Conservation (phyloP, 1,139 yeast genomes). For the Geotrichum histeridarum region DNA sequence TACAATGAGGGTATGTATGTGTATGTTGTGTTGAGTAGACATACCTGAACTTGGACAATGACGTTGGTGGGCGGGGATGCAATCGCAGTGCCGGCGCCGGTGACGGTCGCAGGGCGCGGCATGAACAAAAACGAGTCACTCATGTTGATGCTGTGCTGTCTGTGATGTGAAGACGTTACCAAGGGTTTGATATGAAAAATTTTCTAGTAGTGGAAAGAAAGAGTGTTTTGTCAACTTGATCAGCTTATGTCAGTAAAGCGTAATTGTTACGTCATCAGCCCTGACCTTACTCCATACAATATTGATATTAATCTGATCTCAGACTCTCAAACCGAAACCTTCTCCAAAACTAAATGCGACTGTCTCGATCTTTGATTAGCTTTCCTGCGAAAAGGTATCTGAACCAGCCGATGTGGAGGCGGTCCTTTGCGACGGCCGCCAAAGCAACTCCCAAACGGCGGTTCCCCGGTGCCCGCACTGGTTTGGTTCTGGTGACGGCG, state of each 20-base stretch:
- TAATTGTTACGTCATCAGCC: neutral
- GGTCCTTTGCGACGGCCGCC: neutral
- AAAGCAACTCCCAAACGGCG: neutral
- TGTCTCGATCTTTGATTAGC: too few species aligned
- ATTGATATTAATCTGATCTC: too few species aligned
- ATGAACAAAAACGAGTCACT: slow-evolving; percentile 31
- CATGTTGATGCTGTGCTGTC: slow-evolving; percentile 21
- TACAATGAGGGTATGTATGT: neutral
- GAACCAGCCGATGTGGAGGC: neutral
- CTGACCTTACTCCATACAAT: too few species aligned
- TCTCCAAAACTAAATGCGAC: too few species aligned
- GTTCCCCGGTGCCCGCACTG: too few species aligned
- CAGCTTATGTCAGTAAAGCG: neutral
- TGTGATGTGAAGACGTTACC: neutral
- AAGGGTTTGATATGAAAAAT: neutral
- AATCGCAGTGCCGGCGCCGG: slow-evolving; percentile 29
- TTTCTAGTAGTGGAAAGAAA: neutral
- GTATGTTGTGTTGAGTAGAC: neutral
- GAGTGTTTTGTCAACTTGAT: neutral
- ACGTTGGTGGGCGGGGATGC: slow-evolving; percentile 32
- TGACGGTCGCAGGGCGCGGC: slow-evolving; percentile 30
- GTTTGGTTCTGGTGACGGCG: neutral
- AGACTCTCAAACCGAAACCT: too few species aligned
- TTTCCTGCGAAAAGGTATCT: too few species aligned
- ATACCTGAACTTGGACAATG: slow-evolving; percentile 26